phyloP scores from a whole-genome alignment of 768 basidiomycete genomes.

The Melanogaster broomeanus region DNA sequence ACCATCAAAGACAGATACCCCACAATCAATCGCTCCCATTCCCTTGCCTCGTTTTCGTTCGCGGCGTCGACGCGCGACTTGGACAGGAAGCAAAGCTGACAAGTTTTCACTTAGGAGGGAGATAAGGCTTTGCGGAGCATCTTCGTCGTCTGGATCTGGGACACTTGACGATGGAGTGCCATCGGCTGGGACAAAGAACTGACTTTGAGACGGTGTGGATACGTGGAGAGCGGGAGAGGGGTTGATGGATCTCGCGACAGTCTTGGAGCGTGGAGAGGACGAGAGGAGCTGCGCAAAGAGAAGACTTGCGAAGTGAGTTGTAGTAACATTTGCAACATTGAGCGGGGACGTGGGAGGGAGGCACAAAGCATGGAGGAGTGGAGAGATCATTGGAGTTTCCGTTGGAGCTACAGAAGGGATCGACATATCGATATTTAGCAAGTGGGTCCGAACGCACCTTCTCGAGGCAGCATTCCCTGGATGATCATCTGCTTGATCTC shows the following conservation, averaged over 20 bases:
- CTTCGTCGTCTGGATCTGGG: conserved; percentile 53
- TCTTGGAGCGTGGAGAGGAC: conserved; percentile 63
- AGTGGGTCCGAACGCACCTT: conserved; percentile 35
- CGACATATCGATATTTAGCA: neutral
- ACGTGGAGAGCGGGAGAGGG: conserved; percentile 43
- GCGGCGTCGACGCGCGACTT: conserved; percentile 53
- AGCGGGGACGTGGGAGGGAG: conserved; percentile 62
- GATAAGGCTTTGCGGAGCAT: conserved; percentile 70
- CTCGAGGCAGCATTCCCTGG: conserved; percentile 68
- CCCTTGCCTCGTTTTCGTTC: conserved; percentile 70
- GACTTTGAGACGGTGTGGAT: conserved; percentile 35
- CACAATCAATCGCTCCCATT: conserved; percentile 90
- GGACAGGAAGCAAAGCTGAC: conserved; percentile 80
- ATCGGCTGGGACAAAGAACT: conserved; percentile 81
- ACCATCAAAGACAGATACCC: conserved; percentile 81
- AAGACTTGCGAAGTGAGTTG: conserved; percentile 73
- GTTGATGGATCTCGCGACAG: conserved; percentile 61
- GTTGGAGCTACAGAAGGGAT: conserved; percentile 22
- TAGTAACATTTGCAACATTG: conserved; percentile 55
- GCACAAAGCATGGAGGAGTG: conserved; percentile 69
- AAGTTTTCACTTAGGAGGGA: conserved; percentile 89
- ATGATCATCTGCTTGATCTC: conserved; percentile 70
- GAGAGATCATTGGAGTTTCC: conserved; percentile 53
- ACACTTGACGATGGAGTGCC: conserved; percentile 39
- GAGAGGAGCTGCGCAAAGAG: conserved; percentile 81